These are phyloP conservation scores for Pyrenochaeta sp. DNA, from an alignment of 2,329 filamentous ascomycete species.

Conservation along the genomic window DNA sequence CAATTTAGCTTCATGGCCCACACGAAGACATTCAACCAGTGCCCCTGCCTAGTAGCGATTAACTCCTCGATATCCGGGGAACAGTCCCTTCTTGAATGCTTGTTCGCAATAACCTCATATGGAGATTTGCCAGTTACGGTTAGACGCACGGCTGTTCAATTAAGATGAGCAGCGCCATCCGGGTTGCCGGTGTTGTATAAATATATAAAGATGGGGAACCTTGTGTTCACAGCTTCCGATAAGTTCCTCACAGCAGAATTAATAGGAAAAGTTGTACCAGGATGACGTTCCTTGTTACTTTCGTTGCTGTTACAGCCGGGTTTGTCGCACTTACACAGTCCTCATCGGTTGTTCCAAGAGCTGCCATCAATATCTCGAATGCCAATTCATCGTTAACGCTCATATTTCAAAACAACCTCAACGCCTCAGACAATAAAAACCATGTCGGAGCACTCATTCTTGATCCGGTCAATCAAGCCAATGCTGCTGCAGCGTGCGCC, in stretches of 20 bases:
- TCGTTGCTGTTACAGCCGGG: conserved; percentile 29
- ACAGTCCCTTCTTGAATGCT: conserved; percentile 32
- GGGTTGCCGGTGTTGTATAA: conserved; percentile 38
- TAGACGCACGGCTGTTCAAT: conserved; percentile 25
- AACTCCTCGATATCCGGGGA: conserved; percentile 32
- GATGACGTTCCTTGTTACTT: conserved; percentile 32
- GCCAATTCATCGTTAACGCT: conserved; percentile 58
- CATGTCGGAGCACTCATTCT: conserved; percentile 62
- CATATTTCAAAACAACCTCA: conserved; percentile 65
- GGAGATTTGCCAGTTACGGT: conserved; percentile 18
- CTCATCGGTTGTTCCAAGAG: conserved; percentile 28
- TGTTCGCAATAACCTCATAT: conserved; percentile 33
- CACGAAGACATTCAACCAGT: conserved; percentile 24
- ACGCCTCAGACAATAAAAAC: conserved; percentile 61
- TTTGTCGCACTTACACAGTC: conserved; percentile 26
- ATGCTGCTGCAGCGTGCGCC: conserved; percentile 56
- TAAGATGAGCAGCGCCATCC: conserved; percentile 25
- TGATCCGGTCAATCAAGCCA: conserved; percentile 51
- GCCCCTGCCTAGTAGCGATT: conserved; percentile 38
- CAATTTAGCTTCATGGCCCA: conserved; percentile 1
- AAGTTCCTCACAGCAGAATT: neutral
- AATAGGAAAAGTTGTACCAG: conserved; percentile 7
- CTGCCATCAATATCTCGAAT: conserved; percentile 26
- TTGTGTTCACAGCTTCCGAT: conserved; percentile 4
- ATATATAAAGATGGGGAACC: conserved; percentile 5